Base-by-base conservation (phyloP, 495 filamentous ascomycete genomes). In the Aspergillus homomorphus region DNA sequence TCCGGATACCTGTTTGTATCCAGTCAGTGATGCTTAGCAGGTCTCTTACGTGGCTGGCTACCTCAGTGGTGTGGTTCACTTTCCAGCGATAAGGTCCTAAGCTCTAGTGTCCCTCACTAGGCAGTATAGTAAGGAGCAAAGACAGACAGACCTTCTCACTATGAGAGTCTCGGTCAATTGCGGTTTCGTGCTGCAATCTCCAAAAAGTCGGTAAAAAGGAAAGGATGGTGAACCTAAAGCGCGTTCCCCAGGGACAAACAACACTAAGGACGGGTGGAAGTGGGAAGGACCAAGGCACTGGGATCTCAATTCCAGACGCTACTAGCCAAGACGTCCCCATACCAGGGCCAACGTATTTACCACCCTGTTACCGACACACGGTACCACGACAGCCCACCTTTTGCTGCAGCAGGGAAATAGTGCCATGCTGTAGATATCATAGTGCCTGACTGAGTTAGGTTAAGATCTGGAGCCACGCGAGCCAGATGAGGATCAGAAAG, bases 391-490 rank as follows among this genome's bases (percentile, higher is more conserved):
- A 22, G 52, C 10, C 24, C 41, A 51, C 21, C 33, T 49, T n/a
- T 20, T 43, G 49, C 54, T 57, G 48, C 33, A 57, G 28, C 41
- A 49, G 57, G 57, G 50, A 58, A 56, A 61, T 46, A 53, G 52
- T 59, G 55, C 45, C 53, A 54, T 24, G 45, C 33, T 38, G 58
- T 57, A 54, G 61, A 62, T 67, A 58, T 60, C 49, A 62, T 66
- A 62, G 64, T 63, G 55, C 61, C 61, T 63, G 61, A 45, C 53
- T 61, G 63, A 61, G 60, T 53, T 62, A 56, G 55, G 55, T 52
- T 59, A 45, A 54, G 61, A 63, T 62, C 66, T 63, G 60, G 54
- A 61, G 59, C 61, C 62, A 63, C 62, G 65, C 62, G 60, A 68
- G 61, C 51, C 53, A 54, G 57, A 62, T 33, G 57, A 54, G 59